These are phyloP conservation scores for Thalassiosira mediterranea DNA, from an alignment of 352 stramenopile species.

Conservation along the genomic window DNA sequence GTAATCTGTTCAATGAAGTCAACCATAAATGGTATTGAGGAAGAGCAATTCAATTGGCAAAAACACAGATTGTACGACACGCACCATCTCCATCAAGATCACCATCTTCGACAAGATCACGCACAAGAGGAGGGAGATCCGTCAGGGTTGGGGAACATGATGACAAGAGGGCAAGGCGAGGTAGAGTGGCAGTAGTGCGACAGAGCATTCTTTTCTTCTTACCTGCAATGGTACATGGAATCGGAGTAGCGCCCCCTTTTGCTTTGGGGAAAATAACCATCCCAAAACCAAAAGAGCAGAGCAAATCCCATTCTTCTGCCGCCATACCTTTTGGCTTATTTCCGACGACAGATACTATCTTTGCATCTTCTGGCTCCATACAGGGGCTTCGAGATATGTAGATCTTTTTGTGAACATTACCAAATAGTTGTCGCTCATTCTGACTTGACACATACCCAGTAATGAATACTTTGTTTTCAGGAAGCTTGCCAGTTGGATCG, in stretches of 20 bases:
- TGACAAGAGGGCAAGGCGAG: neutral
- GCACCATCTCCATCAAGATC: conserved; percentile 6
- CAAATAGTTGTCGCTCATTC: neutral
- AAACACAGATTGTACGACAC: neutral
- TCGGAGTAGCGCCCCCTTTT: neutral
- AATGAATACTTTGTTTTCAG: conserved; percentile 17
- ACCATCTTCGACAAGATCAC: conserved; percentile 3
- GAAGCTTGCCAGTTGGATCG: conserved; percentile 10
- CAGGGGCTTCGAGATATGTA: neutral
- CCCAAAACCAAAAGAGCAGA: conserved; percentile 5
- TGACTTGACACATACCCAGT: neutral
- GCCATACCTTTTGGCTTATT: conserved; percentile 7
- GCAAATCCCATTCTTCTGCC: conserved; percentile 3
- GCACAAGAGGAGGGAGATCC: too few species aligned
- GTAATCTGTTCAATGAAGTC: neutral
- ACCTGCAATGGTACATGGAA: conserved; percentile 11
- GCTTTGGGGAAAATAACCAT: conserved; percentile 5
- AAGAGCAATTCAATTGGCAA: neutral
- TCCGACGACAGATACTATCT: conserved; percentile 7
- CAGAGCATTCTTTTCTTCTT: neutral
- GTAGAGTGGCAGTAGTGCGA: neutral
- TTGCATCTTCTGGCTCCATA: conserved; percentile 8
- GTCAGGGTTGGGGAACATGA: too few species aligned
- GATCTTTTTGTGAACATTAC: conserved; percentile 7
- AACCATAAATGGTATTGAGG: neutral